A percentile compares a stretch with the other conserved stretches of the same genome.
Conservation (phyloP, 352 stramenopile genomes). For the Thalassiosira livingstoniorum region DNA sequence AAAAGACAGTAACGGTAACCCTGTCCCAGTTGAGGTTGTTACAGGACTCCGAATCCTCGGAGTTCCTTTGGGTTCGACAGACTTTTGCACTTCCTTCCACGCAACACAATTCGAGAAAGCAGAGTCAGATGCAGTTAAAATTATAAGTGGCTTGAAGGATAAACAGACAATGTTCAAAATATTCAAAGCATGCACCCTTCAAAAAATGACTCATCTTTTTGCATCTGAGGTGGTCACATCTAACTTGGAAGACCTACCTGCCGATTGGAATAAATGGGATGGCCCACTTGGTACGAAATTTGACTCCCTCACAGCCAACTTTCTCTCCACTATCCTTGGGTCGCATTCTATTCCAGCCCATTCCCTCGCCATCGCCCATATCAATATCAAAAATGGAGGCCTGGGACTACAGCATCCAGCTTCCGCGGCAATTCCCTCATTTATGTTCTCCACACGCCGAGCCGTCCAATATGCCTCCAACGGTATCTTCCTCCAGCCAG, state of each 20-base stretch:
- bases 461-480: not conserved
- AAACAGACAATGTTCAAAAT: conserved; percentile 26
- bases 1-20: not conserved
- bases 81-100: no score
- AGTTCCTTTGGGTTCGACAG: not conserved
- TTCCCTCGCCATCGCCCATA: not conserved
- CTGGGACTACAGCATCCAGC: not conserved
- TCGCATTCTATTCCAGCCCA: not conserved
- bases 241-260: not conserved
- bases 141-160: no score
- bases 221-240: conserved; percentile 16
- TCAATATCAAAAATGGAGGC: not conserved
- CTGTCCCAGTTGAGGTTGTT: not conserved
- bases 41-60: not conserved
- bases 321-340: not conserved
- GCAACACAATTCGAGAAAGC: no score
- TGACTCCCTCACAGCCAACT: not conserved
- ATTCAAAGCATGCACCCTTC: conserved; percentile 26
- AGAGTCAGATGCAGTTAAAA: no score
- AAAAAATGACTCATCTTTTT: conserved; percentile 41
- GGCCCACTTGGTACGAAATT: not conserved
- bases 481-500: not conserved
- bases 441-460: not conserved
- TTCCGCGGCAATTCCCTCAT: not conserved
- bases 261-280: conserved; percentile 25